Conservation (phyloP, 257 asterid genomes). For the Forsythia viridissima region DNA sequence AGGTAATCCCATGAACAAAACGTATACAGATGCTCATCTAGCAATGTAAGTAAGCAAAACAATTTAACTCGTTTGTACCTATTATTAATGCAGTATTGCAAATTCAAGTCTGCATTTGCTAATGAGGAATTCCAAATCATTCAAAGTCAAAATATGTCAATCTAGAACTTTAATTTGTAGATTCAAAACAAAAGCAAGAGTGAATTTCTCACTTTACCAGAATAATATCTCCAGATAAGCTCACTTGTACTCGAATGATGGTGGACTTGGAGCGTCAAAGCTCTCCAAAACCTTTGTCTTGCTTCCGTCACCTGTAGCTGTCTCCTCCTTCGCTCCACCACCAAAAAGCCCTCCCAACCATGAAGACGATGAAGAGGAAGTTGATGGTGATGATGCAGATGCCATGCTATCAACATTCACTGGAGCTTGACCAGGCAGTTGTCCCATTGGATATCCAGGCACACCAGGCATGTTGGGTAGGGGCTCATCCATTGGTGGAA, state of each 20-base stretch:
- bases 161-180: not conserved
- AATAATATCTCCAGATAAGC: constrained; percentile 3
- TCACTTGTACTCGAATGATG: constrained; percentile 85
- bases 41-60: not conserved
- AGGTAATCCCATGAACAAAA: too few relatives aligned
- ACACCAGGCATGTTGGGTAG: constrained; percentile 45
- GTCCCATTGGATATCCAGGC: constrained; percentile 63
- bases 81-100: not conserved
- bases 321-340: constrained; percentile 54
- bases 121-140: not conserved
- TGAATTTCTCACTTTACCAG: constrained; percentile 29
- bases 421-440: constrained; percentile 65
- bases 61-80: constrained; percentile 5
- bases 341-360: constrained; percentile 90
- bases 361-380: constrained; percentile 47
- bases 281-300: constrained; percentile 92
- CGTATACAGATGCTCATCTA: not conserved
- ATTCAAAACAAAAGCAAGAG: not conserved
- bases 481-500: constrained; percentile 70
- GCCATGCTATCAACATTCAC: constrained; percentile 47
- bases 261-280: constrained; percentile 88
- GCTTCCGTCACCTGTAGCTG: constrained; percentile 50
- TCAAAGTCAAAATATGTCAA: not conserved
- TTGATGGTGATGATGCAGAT: constrained; percentile 18
- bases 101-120: not conserved